These are phyloP conservation scores for Euphorbia pulcherrima DNA, from an alignment of 345 rosid genomes.

Conservation along the genomic window DNA sequence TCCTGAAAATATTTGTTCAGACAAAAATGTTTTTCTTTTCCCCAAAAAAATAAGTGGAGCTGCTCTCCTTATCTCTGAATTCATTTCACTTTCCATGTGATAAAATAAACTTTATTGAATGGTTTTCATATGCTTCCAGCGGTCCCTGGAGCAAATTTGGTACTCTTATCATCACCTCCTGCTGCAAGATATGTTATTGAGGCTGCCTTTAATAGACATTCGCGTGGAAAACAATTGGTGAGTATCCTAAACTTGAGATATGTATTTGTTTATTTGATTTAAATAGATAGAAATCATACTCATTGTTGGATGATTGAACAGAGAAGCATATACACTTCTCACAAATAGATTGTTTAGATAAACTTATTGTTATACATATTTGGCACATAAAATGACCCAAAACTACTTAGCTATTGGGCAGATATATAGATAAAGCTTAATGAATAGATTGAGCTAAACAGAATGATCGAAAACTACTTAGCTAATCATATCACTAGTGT, in stretches of 20 bases:
- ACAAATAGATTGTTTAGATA: neutral
- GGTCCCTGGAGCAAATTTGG: conserved; percentile 59
- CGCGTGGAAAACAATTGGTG: conserved; percentile 77
- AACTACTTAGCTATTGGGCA: neutral
- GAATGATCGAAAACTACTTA: neutral
- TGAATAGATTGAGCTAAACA: neutral
- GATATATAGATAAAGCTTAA: neutral
- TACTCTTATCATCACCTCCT: conserved; percentile 53
- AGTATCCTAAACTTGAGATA: conserved; percentile 19
- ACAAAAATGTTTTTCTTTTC: neutral
- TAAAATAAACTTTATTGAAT: neutral
- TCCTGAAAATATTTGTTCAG: neutral
- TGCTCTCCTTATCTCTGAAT: neutral
- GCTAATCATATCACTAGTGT: neutral
- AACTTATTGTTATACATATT: neutral
- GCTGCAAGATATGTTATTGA: conserved; percentile 63
- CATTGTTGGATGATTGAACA: conserved; percentile 2
- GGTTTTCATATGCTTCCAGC: conserved; percentile 41
- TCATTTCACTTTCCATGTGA: neutral
- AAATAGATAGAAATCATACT: neutral
- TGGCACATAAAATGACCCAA: neutral
- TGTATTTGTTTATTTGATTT: neutral
- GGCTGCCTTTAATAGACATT: conserved; percentile 76
- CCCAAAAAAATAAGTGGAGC: neutral
- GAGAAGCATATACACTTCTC: neutral